Conservation (phyloP, 2,329 filamentous ascomycete genomes). For the Calonectria pseudoturangicola region DNA sequence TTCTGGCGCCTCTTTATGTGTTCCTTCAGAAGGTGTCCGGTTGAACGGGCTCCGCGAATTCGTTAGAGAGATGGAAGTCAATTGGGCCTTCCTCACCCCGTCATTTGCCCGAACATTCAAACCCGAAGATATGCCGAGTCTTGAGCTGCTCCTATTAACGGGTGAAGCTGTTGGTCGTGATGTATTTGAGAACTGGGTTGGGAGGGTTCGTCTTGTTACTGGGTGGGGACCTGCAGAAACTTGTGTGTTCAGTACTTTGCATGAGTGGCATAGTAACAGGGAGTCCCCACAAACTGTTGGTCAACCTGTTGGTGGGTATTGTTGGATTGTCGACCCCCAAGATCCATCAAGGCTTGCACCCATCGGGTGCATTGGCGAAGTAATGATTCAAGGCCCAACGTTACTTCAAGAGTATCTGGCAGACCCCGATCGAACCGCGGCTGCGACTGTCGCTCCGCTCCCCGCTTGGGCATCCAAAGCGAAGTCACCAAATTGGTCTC, state of each 20-base stretch:
- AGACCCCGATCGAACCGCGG: slow-evolving; percentile 4
- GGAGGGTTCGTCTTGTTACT: slow-evolving; percentile 29
- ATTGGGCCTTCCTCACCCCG: slow-evolving; percentile 28
- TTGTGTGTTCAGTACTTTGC: slow-evolving; percentile 32
- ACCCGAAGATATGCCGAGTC: slow-evolving; percentile 11
- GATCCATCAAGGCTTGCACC: slow-evolving; percentile 45
- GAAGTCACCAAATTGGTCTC: background rate
- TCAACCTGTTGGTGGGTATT: background rate
- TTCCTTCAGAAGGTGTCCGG: slow-evolving; percentile 57
- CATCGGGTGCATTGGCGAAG: slow-evolving; percentile 51
- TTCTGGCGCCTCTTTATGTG: slow-evolving; percentile 61
- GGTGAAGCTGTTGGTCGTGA: slow-evolving; percentile 37
- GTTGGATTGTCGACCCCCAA: slow-evolving; percentile 22
- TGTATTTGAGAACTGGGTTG: slow-evolving; percentile 34
- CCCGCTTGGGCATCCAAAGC: background rate
- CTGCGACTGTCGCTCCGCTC: slow-evolving; percentile 58
- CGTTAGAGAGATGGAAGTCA: slow-evolving; percentile 10
- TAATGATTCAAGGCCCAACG: slow-evolving; percentile 51
- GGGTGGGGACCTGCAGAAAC: slow-evolving; percentile 42
- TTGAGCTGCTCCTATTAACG: slow-evolving; percentile 34
- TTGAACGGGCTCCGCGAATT: slow-evolving; percentile 24
- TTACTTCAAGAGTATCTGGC: slow-evolving; percentile 51
- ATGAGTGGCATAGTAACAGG: slow-evolving; percentile 22
- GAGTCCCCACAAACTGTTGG: slow-evolving; percentile 52
- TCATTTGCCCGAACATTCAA: slow-evolving; percentile 21